Evolutionary conservation across 768 basidiomycete species (phyloP), one percentile per base, ranked within the genome.

Genomic region (Pisolithus tinctorius): DNA sequence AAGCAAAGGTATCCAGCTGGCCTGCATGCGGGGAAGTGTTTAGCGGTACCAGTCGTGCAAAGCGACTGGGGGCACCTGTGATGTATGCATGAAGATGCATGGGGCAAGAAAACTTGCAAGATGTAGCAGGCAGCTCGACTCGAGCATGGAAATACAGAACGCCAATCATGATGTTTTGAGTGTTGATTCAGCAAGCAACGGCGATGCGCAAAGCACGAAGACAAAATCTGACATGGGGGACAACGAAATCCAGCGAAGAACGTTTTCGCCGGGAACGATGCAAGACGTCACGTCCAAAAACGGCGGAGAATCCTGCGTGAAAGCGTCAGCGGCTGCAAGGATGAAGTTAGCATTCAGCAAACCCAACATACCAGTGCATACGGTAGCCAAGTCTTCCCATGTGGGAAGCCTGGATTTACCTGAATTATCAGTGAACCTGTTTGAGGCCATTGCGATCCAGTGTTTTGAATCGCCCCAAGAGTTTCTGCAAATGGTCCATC

Each of bases 201-300:
- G 58, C 40, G 61, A 67, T 5, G 75, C 75, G 49, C 66, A 67
- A 51, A 81, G 69, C 20, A 75, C 61, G 55, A 81, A 81, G 2
- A 71, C 63, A 51, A 63, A 71, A 27, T 73, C 63, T 16, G 70
- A 63, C 56, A 79, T 63, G 46, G 65, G 61, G 6, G 69, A 68
- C 14, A 83, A 62, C 31, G 81, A 80, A 40, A 81, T 74, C 49
- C 81, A 70, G 36, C 74, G 71, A 48, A 83, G 61, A 4, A 68
- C 60, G 60, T 82, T 83, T 37, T 54, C 61, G 8, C 80, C 81
- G 39, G 70, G 65, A 30, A 55, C 64, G 1, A 81, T 57, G 52
- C 60, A 64, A 4, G 65, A 43, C 38, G 77, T 75, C 43, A 81
- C 65, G 44, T 79, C 70, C 20, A 76, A 49, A 36, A 70, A 60